Percentiles rank a stretch among this genome's conserved stretches.
These are phyloP conservation scores for Asterophora parasitica DNA, from an alignment of 768 basidiomycete species.

Conservation along the genomic window DNA sequence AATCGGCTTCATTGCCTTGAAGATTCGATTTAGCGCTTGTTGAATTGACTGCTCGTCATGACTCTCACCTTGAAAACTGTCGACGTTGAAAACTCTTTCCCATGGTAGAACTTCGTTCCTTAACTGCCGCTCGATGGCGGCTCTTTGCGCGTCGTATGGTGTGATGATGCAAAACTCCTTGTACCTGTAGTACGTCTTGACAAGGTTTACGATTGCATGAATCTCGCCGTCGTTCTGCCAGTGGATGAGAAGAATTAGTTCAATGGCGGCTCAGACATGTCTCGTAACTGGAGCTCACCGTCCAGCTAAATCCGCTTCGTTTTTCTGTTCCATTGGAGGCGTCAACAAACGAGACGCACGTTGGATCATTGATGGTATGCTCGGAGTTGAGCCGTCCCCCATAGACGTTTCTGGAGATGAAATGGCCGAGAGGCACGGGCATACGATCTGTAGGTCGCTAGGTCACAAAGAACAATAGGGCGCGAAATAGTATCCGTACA, in stretches of 20 bases:
- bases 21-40: no score
- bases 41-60: no score
- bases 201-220: slow-evolving; percentile 34
- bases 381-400: slow-evolving; percentile 30
- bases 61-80: slow-evolving; percentile 47
- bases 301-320: slow-evolving; percentile 38
- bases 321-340: slow-evolving; percentile 33
- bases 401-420: slow-evolving; percentile 46
- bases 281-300: slow-evolving; percentile 29
- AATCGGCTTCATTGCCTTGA: slow-evolving; percentile 48
- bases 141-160: slow-evolving; percentile 51
- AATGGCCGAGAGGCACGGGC: slow-evolving; percentile 42
- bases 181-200: slow-evolving; percentile 34
- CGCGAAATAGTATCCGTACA: slow-evolving; percentile 26
- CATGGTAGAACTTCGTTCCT: slow-evolving; percentile 31
- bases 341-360: slow-evolving; percentile 43
- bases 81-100: slow-evolving; percentile 46
- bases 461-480: background rate
- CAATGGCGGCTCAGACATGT: background rate
- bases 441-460: slow-evolving; percentile 39
- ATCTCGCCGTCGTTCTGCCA: slow-evolving; percentile 40
- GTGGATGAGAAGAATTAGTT: background rate
- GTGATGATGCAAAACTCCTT: slow-evolving; percentile 44
- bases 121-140: slow-evolving; percentile 32
- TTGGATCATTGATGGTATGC: slow-evolving; percentile 27